Base-by-base conservation (phyloP, 1,139 yeast species). In the Pneumocystis carinii region DNA sequence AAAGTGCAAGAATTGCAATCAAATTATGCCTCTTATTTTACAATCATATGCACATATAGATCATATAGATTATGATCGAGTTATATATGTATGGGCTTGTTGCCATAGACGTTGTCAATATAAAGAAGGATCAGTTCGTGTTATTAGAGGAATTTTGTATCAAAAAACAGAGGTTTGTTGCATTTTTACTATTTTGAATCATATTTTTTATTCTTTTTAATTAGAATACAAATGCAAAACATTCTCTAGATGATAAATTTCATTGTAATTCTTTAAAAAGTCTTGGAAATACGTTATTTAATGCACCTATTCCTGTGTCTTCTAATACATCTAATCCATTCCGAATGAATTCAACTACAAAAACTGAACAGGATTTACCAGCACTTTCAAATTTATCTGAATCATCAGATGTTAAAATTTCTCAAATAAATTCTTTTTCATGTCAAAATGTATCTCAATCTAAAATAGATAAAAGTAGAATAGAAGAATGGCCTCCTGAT, bases 51-150 rank as follows among this genome's bases (percentile, higher is more conserved):
- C 96, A 0, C 66, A 71, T 8, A 73, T 88, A 60, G 87, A 83
- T 37, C 81, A 80, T 53, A 79, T 84, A n/a, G 75, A 81, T 61
- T 88, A 90, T 71, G 97, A 90, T 70, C 79, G 98, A 64, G 84
- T 84, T 14, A 73, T 92, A 36, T 92, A 92, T 71, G 79, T 90
- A 0, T 86, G 90, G 73, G 83, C 83, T 1, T 92, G 98, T 74
- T 76, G 79, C 60, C 79, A 82, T 62, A 75, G 83, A 0, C 68
- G 67, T 10, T 92, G 97, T 72, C 80, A 86, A 59, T 78, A 86
- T 66, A 80, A 24, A 12, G 55, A 48, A 24, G 55, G 55, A 19
- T 24, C 55, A 10, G 82, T 68, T 78, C 81, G 27, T 96, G 95
- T 2, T 77, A 86, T 90, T 61, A 78, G 96, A 71, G 96, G 94